phyloP scores from a whole-genome alignment of 2,329 filamentous ascomycete species.

The Talaromyces sp. region DNA sequence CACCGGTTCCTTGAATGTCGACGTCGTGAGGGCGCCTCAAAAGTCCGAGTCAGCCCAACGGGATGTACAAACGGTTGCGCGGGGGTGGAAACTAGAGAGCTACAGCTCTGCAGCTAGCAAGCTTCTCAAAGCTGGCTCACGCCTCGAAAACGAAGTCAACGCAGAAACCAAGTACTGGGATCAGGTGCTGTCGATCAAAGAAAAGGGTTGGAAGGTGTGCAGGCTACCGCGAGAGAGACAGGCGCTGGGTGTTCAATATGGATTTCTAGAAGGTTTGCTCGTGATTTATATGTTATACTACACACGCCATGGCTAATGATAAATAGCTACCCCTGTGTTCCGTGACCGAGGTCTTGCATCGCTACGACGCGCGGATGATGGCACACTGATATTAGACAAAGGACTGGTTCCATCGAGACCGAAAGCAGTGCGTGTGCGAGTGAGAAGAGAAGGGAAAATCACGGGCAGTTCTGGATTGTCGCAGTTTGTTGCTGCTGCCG shows the following conservation, averaged over 20 bases:
- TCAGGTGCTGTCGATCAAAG: constrained; percentile 72
- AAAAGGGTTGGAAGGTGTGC: constrained; percentile 81
- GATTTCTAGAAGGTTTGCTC: constrained; percentile 65
- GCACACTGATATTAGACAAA: constrained; percentile 67
- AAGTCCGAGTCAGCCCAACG: constrained; percentile 50
- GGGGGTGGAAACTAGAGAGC: constrained; percentile 72
- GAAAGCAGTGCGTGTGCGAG: constrained; percentile 61
- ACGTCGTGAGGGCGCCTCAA: constrained; percentile 58
- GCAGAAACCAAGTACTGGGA: constrained; percentile 86
- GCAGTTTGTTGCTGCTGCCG: constrained; percentile 12
- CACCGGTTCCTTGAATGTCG: constrained; percentile 66
- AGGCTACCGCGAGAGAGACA: constrained; percentile 67
- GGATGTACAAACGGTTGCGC: constrained; percentile 49
- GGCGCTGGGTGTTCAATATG: constrained; percentile 78
- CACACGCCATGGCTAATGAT: not conserved
- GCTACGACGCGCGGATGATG: constrained; percentile 67
- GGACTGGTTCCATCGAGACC: constrained; percentile 45
- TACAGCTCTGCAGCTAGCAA: constrained; percentile 69
- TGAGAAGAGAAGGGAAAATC: constrained; percentile 53
- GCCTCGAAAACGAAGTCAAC: constrained; percentile 69
- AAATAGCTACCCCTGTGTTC: constrained; percentile 49
- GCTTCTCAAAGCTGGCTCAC: constrained; percentile 63
- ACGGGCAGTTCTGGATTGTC: constrained; percentile 48
- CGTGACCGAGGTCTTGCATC: constrained; percentile 72
- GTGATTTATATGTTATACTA: not conserved